Conservation (phyloP, 2,329 filamentous ascomycete species). For the Cytospora leucostoma region DNA sequence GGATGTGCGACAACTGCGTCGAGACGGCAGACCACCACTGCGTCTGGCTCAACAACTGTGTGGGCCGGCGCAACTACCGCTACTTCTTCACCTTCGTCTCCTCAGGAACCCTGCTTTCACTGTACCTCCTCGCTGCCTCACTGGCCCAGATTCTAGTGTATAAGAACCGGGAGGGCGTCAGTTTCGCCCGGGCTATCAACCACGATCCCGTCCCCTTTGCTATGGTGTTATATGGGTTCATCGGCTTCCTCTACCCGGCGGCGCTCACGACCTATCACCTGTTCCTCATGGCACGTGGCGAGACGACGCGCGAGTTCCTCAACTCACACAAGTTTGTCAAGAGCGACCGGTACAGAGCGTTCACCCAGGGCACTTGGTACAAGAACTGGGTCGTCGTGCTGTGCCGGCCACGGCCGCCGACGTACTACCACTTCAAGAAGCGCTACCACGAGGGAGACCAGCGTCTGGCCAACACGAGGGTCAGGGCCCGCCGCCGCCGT, state of each 20-base stretch:
- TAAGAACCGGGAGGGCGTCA: slow-evolving; percentile 60
- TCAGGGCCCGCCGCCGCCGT: slow-evolving; percentile 43
- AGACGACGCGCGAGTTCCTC: slow-evolving; percentile 94
- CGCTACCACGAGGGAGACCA: slow-evolving; percentile 80
- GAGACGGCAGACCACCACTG: slow-evolving; percentile 98
- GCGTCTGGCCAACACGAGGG: slow-evolving; percentile 64
- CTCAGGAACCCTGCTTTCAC: slow-evolving; percentile 71
- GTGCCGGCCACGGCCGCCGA: slow-evolving; percentile 79
- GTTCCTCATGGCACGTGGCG: slow-evolving; percentile 85
- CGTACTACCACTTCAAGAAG: slow-evolving; percentile 84
- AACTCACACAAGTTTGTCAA: slow-evolving; percentile 95
- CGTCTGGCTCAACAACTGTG: slow-evolving; percentile 98
- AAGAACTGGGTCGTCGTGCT: slow-evolving; percentile 83
- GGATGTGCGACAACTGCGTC: slow-evolving; percentile 94
- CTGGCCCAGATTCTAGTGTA: slow-evolving; percentile 82
- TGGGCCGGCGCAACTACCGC: slow-evolving; percentile 94
- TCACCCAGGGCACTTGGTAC: slow-evolving; percentile 73
- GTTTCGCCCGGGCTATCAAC: slow-evolving; percentile 68
- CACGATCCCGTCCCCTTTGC: slow-evolving; percentile 81
- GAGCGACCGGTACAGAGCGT: slow-evolving; percentile 87
- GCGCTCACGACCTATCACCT: slow-evolving; percentile 87
- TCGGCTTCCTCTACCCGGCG: slow-evolving; percentile 77
- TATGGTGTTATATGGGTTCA: slow-evolving; percentile 78
- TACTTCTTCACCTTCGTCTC: slow-evolving; percentile 95
- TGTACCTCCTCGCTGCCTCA: slow-evolving; percentile 75